phyloP scores from a whole-genome alignment of 441 rosid species.

The Flueggea neowawraea region DNA sequence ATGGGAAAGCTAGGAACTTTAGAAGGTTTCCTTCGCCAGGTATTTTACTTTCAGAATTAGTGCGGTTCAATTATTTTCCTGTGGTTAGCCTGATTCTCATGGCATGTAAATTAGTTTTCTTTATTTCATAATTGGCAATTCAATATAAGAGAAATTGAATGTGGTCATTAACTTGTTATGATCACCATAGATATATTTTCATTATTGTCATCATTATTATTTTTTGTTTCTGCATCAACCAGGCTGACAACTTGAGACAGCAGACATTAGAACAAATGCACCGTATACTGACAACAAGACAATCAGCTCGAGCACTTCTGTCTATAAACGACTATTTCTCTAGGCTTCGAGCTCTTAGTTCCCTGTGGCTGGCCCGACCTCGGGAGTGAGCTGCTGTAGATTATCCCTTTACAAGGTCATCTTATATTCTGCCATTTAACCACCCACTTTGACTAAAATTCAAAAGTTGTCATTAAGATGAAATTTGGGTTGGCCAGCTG shows the following conservation, averaged over 20 bases:
- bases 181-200: no score
- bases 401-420: no score
- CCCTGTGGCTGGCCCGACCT: constrained; percentile 77
- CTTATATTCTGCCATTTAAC: no score
- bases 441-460: no score
- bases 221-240: neutral
- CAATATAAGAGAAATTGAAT: no score
- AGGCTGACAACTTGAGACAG: constrained; percentile 76
- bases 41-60: constrained; percentile 12
- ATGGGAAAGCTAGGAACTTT: constrained; percentile 90
- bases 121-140: no score
- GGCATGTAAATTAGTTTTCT: no score
- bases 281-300: constrained; percentile 59
- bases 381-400: constrained; percentile 17
- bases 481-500: no score
- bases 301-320: constrained; percentile 69
- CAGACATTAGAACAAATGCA: constrained; percentile 75
- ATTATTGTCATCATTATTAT: neutral
- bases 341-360: constrained; percentile 67
- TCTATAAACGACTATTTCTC: constrained; percentile 61
- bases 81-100: no score
- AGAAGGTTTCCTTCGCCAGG: constrained; percentile 81
- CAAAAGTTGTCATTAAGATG: no score
- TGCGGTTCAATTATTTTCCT: neutral
- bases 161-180: no score